Evolutionary conservation across 1,284 basidiomycete genomes (phyloP).

Genomic region (Ceratobasidium sp.): DNA sequence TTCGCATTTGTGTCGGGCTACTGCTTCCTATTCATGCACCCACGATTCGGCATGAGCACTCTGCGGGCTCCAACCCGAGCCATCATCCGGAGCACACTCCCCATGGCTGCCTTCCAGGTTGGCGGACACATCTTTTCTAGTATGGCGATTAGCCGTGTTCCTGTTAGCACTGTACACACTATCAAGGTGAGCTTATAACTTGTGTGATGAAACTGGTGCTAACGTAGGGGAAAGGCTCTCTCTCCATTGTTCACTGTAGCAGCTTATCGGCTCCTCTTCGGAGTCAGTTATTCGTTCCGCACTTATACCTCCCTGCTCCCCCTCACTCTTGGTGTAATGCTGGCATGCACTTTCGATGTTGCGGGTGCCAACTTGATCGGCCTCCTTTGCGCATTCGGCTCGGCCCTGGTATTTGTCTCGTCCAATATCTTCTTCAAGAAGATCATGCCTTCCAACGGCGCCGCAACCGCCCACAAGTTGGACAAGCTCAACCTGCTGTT

Average conservation of each 20-base stretch:
- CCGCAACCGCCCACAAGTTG: conserved; percentile 73
- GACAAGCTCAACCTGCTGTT: conserved; percentile 98
- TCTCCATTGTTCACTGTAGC: conserved; percentile 97
- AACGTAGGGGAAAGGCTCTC: conserved; percentile 72
- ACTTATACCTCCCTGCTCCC: conserved; percentile 97
- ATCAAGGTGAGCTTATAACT: conserved; percentile 81
- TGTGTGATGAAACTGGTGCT: background rate
- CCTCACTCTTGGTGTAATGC: conserved; percentile 95
- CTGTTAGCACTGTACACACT: conserved; percentile 97
- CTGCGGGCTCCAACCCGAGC: conserved; percentile 74
- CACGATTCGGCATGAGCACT: conserved; percentile 71
- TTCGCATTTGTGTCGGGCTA: conserved; percentile 93
- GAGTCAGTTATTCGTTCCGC: conserved; percentile 89
- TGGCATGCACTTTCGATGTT: conserved; percentile 94
- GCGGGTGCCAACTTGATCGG: conserved; percentile 86
- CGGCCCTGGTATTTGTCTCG: conserved; percentile 94
- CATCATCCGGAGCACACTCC: conserved; percentile 66
- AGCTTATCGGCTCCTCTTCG: conserved; percentile 91
- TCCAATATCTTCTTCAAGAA: conserved; percentile 99
- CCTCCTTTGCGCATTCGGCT: conserved; percentile 90
- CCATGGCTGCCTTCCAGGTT: conserved; percentile 71
- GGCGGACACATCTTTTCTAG: conserved; percentile 98
- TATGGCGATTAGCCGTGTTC: conserved; percentile 95
- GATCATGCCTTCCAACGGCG: conserved; percentile 77
- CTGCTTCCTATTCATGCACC: conserved; percentile 83